Conservation (phyloP, 495 filamentous ascomycete genomes). For the Penicillium crystallinum region DNA sequence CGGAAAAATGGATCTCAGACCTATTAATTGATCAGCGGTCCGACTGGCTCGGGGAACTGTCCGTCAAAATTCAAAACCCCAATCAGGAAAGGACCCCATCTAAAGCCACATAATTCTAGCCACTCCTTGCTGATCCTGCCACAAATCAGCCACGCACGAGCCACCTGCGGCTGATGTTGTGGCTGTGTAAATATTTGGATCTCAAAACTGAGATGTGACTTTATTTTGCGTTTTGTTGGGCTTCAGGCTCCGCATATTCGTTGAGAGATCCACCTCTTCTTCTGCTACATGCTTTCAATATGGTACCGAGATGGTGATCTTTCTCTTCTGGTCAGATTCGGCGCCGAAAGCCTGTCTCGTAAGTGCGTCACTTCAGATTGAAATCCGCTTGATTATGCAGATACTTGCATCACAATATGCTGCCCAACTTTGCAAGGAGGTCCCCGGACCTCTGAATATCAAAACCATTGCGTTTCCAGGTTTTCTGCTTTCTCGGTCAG, state of each 20-base stretch:
- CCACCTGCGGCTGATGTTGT: slow-evolving; percentile 18
- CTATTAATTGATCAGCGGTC: neutral
- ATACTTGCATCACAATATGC: neutral
- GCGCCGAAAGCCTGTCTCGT: neutral
- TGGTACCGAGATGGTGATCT: neutral
- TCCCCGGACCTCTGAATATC: neutral
- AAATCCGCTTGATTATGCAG: neutral
- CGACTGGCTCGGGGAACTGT: neutral
- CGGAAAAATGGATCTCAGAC: neutral
- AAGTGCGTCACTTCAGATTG: neutral
- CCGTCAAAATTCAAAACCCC: neutral
- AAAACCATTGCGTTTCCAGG: neutral
- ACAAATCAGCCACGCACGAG: slow-evolving; percentile 2
- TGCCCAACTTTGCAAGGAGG: neutral
- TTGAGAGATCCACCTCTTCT: neutral
- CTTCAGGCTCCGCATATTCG: neutral
- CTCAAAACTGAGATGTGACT: neutral
- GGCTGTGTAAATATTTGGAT: slow-evolving; percentile 21
- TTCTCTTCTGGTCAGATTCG: neutral
- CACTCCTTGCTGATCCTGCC: slow-evolving; percentile 19
- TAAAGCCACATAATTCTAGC: slow-evolving; percentile 23
- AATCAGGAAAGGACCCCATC: slow-evolving; percentile 11
- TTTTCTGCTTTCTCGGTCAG: no score
- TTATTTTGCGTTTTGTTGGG: slow-evolving; percentile 12
- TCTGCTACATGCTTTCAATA: neutral